phyloP scores from a whole-genome alignment of 2,329 filamentous ascomycete species.

The Cordyceps farinosa region DNA sequence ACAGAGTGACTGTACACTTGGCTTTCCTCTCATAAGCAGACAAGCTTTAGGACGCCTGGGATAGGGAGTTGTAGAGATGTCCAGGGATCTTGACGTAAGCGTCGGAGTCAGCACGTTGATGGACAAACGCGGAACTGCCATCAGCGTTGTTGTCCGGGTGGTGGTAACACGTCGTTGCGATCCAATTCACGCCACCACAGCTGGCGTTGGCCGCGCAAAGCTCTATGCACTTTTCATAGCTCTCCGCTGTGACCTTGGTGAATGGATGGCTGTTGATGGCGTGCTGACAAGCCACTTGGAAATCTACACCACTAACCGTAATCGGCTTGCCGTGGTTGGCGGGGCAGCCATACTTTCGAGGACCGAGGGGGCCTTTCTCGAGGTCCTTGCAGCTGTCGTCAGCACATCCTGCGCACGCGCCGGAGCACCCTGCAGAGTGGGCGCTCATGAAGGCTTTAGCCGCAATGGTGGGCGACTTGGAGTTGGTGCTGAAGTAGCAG shows the following conservation, averaged over 20 bases:
- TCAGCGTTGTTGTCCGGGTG: neutral
- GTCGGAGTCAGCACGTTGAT: neutral
- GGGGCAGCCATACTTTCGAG: neutral
- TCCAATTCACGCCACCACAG: neutral
- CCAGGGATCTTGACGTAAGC: neutral
- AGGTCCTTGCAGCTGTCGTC: neutral
- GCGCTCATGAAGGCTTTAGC: constrained; percentile 21
- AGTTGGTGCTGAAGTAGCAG: constrained; percentile 19
- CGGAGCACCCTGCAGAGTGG: constrained; percentile 20
- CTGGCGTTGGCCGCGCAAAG: neutral
- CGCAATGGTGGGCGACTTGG: constrained; percentile 18
- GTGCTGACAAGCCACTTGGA: neutral
- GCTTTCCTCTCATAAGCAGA: neutral
- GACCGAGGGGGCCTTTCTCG: neutral
- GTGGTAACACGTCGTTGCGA: neutral
- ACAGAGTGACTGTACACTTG: neutral
- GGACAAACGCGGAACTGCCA: neutral
- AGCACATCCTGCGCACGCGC: neutral
- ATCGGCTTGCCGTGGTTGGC: neutral
- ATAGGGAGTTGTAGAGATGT: neutral
- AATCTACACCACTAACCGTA: neutral
- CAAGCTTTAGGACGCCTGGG: neutral
- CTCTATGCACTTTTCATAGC: neutral
- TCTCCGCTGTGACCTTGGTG: neutral
- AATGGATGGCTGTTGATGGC: neutral